Conservation (phyloP, 2,329 filamentous ascomycete species). For the Diplodia seriata region DNA sequence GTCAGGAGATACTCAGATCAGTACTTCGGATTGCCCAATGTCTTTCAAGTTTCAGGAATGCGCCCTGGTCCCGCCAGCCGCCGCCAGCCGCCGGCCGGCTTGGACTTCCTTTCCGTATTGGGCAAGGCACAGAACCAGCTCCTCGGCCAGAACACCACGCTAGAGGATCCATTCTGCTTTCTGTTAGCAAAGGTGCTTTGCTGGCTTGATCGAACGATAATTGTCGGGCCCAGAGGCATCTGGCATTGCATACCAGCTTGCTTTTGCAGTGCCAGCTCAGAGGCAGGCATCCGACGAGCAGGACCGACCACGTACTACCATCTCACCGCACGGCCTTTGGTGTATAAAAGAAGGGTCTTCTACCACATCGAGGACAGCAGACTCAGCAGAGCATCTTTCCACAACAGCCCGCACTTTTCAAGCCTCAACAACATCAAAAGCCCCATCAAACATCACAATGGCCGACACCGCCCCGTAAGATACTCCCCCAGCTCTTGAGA, state of each 20-base stretch:
- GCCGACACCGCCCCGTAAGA: constrained; percentile 22
- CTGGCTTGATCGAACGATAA: constrained; percentile 22
- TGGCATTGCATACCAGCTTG: constrained; percentile 21
- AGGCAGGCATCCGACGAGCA: neutral
- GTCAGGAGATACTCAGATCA: constrained; percentile 28
- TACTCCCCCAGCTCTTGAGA: neutral
- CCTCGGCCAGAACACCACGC: constrained; percentile 6
- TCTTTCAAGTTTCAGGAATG: constrained; percentile 23
- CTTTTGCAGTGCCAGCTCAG: constrained; percentile 26
- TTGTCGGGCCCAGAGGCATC: constrained; percentile 7
- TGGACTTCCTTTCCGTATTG: constrained; percentile 11
- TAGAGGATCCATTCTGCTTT: constrained; percentile 16
- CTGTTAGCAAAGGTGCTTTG: constrained; percentile 14
- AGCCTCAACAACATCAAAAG: neutral
- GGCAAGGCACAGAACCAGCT: neutral
- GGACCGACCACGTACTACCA: constrained; percentile 8
- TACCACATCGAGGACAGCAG: neutral
- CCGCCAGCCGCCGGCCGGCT: neutral
- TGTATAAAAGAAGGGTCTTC: constrained; percentile 10
- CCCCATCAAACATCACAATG: constrained; percentile 18
- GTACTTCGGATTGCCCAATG: constrained; percentile 16
- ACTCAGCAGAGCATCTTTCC: constrained; percentile 21
- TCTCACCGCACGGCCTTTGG: neutral
- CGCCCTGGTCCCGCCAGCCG: constrained; percentile 14
- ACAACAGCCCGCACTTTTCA: constrained; percentile 5